Base-by-base conservation (phyloP, 176 grass and related monocot genomes). In the Tillandsia fasciculata region DNA sequence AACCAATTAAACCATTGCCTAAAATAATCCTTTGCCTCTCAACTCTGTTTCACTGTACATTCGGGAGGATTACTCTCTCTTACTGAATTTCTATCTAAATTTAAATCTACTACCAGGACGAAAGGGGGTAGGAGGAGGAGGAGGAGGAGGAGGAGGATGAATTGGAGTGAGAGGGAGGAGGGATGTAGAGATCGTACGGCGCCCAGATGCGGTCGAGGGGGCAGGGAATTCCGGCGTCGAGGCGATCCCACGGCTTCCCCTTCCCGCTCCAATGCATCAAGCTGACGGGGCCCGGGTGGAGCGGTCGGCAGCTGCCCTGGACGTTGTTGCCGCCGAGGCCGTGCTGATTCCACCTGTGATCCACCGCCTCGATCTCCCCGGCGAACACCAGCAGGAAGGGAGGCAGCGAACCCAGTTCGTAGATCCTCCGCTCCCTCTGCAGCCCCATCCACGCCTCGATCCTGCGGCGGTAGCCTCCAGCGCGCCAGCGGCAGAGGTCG, bases 341-440 rank as follows among this genome's bases (percentile, higher is more conserved):
- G 56, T 99, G 94, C 74, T 93, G 89, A 75, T 99, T 99, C 94
- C 94, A 99, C 8, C 94, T 48, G 13, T 93, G 94, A 51, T 99
- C 87, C 22, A 96, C 92, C 2, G 78, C 86, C 78, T 91, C 86
- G 11, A 96, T 79, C 76, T 89, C 88, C 10, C 92, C 92, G 64
- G 92, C 83, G 56, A 96, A 96, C 11, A 89, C 72, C 15, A 96
- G 79, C 72, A 96, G 66, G 85, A 96, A 96, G 0, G 92, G 92
- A 50, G 92, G 92, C 69, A 96, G 13, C 0, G 92, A 96, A 0
- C 92, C 92, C 0, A 96, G 72, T 66, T 96, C 92, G 73, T 96
- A 96, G 78, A 96, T 96, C 78, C 92, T 67, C 1, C 72, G 82
- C 15, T 87, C 81, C 8, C 87, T 84, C 64, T 96, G 91, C n/a